A percentile compares a stretch with the other conserved stretches of the same genome.
Conservation (phyloP, 306 rosid genomes). For the Gastrolobium villosum region DNA sequence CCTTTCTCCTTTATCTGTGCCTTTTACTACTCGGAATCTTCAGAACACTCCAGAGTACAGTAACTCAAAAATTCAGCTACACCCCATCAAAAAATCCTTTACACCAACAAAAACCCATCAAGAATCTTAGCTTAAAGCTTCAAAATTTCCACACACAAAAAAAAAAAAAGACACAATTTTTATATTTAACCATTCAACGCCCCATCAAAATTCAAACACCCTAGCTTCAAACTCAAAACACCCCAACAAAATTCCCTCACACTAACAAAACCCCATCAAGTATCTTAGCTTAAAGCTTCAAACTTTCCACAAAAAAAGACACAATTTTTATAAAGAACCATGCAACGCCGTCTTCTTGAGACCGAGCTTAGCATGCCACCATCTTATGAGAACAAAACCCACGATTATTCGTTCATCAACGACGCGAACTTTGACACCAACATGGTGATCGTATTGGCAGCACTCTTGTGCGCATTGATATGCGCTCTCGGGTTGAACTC, state of each 20-base stretch:
- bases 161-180: neutral
- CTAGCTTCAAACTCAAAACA: neutral
- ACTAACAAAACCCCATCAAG: conserved; percentile 25
- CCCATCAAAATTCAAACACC: neutral
- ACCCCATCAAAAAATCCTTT: neutral
- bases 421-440: conserved; percentile 76
- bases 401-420: conserved; percentile 50
- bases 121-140: neutral
- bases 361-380: conserved; percentile 49
- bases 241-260: neutral
- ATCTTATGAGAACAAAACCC: conserved; percentile 49
- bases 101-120: conserved; percentile 6
- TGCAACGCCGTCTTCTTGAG: conserved; percentile 57
- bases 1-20: conserved; percentile 46
- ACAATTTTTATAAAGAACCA: neutral
- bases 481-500: conserved; percentile 83
- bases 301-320: conserved; percentile 17
- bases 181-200: neutral
- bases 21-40: conserved; percentile 60
- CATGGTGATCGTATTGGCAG: conserved; percentile 86
- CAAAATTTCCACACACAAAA: neutral
- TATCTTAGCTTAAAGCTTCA: conserved; percentile 21
- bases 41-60: conserved; percentile 35
- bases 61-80: conserved; percentile 22
- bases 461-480: conserved; percentile 71